A percentile compares a stretch with the other conserved stretches of the same genome.
Conservation (phyloP, 2,329 filamentous ascomycete genomes). For the Sporothrix euskadiensis region DNA sequence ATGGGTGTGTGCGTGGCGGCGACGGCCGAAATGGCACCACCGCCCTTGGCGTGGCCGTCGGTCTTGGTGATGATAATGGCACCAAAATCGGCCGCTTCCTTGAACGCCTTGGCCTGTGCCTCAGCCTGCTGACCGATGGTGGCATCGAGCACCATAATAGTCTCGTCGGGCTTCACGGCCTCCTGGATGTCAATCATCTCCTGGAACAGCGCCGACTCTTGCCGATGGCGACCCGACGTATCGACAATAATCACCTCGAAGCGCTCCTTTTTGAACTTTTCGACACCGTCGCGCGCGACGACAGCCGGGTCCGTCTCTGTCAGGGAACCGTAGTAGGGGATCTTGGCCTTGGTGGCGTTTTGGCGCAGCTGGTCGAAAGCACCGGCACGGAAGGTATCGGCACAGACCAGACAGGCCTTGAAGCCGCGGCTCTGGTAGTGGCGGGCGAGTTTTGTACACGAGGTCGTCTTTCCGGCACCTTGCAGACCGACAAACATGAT, state of each 20-base stretch:
- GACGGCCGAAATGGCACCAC: constrained; percentile 95
- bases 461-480: constrained; percentile 96
- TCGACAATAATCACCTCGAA: constrained; percentile 99
- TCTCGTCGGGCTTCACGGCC: constrained; percentile 90
- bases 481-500: constrained; percentile 99
- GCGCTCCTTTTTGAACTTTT: constrained; percentile 97
- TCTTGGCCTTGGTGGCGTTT: constrained; percentile 98
- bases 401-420: constrained; percentile 90
- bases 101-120: constrained; percentile 92
- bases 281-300: constrained; percentile 91
- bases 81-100: constrained; percentile 93
- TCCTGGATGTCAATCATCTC: constrained; percentile 97
- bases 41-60: constrained; percentile 90
- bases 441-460: constrained; percentile 92
- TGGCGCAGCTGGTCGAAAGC: constrained; percentile 98
- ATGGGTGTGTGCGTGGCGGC: constrained; percentile 96
- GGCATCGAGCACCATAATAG: constrained; percentile 95
- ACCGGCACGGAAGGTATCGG: constrained; percentile 96
- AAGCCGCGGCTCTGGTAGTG: constrained; percentile 95
- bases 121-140: constrained; percentile 97
- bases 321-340: constrained; percentile 95
- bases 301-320: constrained; percentile 95
- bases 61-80: constrained; percentile 99
- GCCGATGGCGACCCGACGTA: constrained; percentile 90
- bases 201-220: constrained; percentile 91